These are phyloP conservation scores for Cladophialophora carrionii DNA, from an alignment of 2,329 filamentous ascomycete genomes.

Conservation along the genomic window DNA sequence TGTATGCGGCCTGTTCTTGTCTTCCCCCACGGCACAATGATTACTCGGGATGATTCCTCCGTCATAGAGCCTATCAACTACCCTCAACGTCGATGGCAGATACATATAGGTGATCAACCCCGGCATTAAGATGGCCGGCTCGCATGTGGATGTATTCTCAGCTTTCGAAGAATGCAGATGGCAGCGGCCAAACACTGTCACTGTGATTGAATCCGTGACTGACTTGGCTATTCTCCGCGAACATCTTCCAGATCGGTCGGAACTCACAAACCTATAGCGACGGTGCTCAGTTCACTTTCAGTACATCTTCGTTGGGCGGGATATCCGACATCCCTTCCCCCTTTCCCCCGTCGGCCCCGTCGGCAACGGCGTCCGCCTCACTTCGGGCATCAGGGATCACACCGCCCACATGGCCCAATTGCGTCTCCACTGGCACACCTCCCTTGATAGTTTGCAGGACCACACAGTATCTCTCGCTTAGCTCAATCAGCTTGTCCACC, in stretches of 20 bases:
- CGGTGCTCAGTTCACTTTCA: constrained; percentile 23
- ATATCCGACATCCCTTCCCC: constrained; percentile 17
- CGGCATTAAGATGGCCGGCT: neutral
- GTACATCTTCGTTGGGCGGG: constrained; percentile 27
- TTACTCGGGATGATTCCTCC: neutral
- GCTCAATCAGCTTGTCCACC: constrained; percentile 51
- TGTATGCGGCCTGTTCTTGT: neutral
- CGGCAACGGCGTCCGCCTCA: constrained; percentile 4
- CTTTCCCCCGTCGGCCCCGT: constrained; percentile 9
- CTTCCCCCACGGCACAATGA: neutral
- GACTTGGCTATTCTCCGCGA: neutral
- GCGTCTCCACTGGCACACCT: constrained; percentile 45
- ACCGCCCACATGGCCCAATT: constrained; percentile 24
- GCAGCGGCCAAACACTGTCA: neutral
- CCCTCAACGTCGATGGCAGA: neutral
- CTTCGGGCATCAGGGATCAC: constrained; percentile 13
- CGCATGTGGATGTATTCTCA: neutral
- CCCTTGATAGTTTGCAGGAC: constrained; percentile 48
- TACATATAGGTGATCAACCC: neutral
- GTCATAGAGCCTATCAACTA: neutral
- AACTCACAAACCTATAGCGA: constrained; percentile 3
- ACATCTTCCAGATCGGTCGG: neutral
- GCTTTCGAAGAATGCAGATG: neutral
- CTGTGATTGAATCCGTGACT: neutral
- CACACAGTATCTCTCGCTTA: constrained; percentile 57